A percentile compares a stretch with the other conserved stretches of the same genome.
These are phyloP conservation scores for Penicillium griseofulvum DNA, from an alignment of 2,329 filamentous ascomycete species.

Conservation along the genomic window DNA sequence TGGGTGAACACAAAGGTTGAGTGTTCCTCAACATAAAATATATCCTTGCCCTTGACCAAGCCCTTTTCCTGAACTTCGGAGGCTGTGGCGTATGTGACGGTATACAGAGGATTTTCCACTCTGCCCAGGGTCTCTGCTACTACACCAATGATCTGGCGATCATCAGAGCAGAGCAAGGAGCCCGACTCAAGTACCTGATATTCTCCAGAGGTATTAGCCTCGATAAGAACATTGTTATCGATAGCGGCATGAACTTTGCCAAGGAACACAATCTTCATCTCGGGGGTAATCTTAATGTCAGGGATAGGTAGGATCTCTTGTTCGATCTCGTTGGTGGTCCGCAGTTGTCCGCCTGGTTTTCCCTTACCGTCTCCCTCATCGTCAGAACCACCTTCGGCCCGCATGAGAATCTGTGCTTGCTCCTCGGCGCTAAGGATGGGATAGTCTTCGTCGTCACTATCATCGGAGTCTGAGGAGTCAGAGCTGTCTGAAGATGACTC, in stretches of 20 bases:
- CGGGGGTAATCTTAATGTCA: constrained; percentile 70
- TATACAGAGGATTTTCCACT: constrained; percentile 83
- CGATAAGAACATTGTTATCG: constrained; percentile 74
- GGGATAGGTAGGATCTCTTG: constrained; percentile 69
- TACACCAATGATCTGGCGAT: constrained; percentile 73
- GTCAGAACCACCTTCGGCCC: constrained; percentile 74
- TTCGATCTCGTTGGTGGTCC: constrained; percentile 75
- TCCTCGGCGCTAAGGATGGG: constrained; percentile 77
- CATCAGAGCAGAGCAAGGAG: constrained; percentile 75
- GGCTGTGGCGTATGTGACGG: constrained; percentile 68
- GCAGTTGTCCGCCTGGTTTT: constrained; percentile 53
- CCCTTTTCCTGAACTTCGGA: constrained; percentile 67
- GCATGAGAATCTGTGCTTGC: constrained; percentile 80
- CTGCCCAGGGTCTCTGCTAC: constrained; percentile 84
- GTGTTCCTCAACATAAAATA: constrained; percentile 78
- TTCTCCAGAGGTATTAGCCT: constrained; percentile 74
- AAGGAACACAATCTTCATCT: constrained; percentile 73
- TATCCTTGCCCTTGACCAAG: constrained; percentile 64
- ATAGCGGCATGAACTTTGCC: constrained; percentile 75
- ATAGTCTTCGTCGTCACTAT: constrained; percentile 57
- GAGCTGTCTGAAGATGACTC: constrained; percentile 62
- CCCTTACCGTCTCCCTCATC: constrained; percentile 64
- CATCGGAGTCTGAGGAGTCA: constrained; percentile 63
- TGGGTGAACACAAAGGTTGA: constrained; percentile 85
- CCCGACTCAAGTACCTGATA: constrained; percentile 81